phyloP scores from a whole-genome alignment of 495 filamentous ascomycete species.

The Cladorrhinum samala region DNA sequence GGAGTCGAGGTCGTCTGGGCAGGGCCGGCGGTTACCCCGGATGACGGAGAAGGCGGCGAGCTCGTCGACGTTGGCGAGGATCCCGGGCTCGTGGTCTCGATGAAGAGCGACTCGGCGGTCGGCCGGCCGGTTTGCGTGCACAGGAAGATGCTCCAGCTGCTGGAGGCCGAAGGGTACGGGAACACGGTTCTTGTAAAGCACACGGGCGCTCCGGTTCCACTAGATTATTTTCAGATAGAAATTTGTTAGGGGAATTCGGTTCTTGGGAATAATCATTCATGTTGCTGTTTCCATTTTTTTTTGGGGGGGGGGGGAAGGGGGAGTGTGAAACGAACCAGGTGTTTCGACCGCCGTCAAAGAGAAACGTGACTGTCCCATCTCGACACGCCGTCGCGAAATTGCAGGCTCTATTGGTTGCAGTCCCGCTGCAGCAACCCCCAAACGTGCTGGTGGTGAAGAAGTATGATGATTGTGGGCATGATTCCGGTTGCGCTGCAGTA shows the following conservation, averaged over 20 bases:
- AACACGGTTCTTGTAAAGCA: not conserved
- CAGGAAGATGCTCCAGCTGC: not conserved
- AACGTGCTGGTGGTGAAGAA: not conserved
- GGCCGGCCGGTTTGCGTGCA: not conserved
- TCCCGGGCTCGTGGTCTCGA: not conserved
- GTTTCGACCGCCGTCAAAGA: not conserved
- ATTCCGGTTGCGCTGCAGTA: not conserved
- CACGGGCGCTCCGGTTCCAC: not conserved
- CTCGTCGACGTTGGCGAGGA: no score
- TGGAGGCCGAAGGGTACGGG: not conserved
- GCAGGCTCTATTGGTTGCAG: not conserved
- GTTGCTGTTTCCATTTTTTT: no score
- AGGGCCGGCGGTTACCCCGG: not conserved
- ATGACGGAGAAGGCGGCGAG: not conserved
- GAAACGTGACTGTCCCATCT: not conserved
- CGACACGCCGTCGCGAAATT: not conserved
- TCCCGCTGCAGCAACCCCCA: not conserved
- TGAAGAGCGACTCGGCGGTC: not conserved
- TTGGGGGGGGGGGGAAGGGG: no score
- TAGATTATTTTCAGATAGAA: no score
- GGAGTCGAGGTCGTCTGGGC: no score
- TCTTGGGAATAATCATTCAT: no score
- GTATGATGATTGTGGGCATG: not conserved
- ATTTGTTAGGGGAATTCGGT: no score
- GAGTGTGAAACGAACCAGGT: no score